Percentiles rank a stretch among this genome's conserved stretches.
Evolutionary conservation across 495 filamentous ascomycete species (phyloP).

Genomic region (Venustampulla echinocandica): DNA sequence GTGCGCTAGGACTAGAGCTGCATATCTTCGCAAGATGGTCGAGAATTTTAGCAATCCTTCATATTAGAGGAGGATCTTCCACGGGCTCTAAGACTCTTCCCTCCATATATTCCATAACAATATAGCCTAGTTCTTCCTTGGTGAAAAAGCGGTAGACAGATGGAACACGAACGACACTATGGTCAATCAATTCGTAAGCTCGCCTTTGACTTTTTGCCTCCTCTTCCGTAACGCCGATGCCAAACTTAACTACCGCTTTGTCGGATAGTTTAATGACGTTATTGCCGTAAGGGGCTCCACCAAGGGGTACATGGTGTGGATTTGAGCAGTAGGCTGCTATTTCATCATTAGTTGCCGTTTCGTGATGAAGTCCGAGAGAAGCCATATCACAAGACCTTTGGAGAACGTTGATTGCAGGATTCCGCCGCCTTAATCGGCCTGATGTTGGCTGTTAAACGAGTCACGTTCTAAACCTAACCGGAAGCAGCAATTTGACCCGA

Average conservation of each 20-base stretch:
- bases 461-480: no score
- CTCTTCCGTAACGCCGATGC: constrained; percentile 22
- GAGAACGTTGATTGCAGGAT: no score
- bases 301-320: background rate
- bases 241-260: constrained; percentile 15
- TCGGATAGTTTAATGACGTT: constrained; percentile 5
- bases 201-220: constrained; percentile 27
- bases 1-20: no score
- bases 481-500: no score
- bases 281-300: background rate
- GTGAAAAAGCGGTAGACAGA: constrained; percentile 26
- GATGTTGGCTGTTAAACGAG: no score
- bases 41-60: constrained; percentile 23
- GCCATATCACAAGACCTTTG: no score
- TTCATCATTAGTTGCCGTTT: background rate
- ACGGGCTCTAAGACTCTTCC: constrained; percentile 24
- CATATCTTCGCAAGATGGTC: constrained; percentile 21
- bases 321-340: background rate
- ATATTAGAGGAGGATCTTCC: constrained; percentile 15
- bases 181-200: constrained; percentile 26
- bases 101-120: constrained; percentile 30
- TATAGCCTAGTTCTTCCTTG: constrained; percentile 23
- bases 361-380: no score
- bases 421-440: no score
- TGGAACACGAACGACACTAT: constrained; percentile 26